Percentiles rank a stretch among this genome's conserved stretches.
These are phyloP conservation scores for Lophiotrema nucula DNA, from an alignment of 495 filamentous ascomycete species.

Conservation along the genomic window DNA sequence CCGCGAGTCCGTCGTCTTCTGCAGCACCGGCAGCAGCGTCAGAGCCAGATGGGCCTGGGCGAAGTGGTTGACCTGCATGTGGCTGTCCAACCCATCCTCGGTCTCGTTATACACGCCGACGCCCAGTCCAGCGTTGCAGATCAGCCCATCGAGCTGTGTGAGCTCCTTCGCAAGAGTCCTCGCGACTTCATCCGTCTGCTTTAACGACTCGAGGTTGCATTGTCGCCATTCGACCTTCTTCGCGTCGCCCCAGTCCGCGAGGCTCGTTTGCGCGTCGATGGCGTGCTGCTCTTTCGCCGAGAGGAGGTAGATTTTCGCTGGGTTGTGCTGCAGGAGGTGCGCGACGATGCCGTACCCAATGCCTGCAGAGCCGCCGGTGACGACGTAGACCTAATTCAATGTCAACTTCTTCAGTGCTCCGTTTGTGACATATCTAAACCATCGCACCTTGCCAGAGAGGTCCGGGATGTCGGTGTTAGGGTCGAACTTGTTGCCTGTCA, in stretches of 20 bases:
- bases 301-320: slow-evolving; percentile 48
- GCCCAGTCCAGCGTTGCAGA: slow-evolving; percentile 40
- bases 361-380: slow-evolving; percentile 42
- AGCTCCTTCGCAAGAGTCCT: slow-evolving; percentile 32
- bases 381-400: slow-evolving; percentile 29
- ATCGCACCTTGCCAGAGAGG: slow-evolving; percentile 41
- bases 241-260: slow-evolving; percentile 35
- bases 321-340: slow-evolving; percentile 53
- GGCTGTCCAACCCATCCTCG: slow-evolving; percentile 39
- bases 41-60: slow-evolving; percentile 39
- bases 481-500: slow-evolving; percentile 43
- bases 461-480: slow-evolving; percentile 49
- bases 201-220: slow-evolving; percentile 36
- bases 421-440: no score
- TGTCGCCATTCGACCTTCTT: slow-evolving; percentile 32
- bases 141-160: slow-evolving; percentile 32
- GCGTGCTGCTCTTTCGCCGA: slow-evolving; percentile 44
- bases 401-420: no score
- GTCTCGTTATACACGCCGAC: slow-evolving; percentile 40
- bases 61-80: slow-evolving; percentile 43
- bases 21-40: slow-evolving; percentile 35
- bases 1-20: slow-evolving; percentile 35
- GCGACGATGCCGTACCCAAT: slow-evolving; percentile 53
- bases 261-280: slow-evolving; percentile 31
- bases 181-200: slow-evolving; percentile 33